Conservation (phyloP, 495 filamentous ascomycete genomes). For the Aspergillus wentii region DNA sequence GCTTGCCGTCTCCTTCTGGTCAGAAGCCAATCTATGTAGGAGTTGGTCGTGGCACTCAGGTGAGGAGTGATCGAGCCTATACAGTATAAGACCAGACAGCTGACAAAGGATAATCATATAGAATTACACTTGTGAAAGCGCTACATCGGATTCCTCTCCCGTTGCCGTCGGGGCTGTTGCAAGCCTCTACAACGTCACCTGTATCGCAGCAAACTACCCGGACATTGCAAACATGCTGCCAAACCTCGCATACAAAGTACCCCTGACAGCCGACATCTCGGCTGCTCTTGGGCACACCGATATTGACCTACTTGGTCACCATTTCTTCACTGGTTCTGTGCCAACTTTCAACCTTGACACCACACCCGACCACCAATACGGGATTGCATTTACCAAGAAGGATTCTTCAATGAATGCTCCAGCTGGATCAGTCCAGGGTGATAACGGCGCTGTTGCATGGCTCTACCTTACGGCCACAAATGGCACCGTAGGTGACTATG, state of each 20-base stretch:
- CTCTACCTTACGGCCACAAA: constrained; percentile 43
- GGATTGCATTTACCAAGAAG: constrained; percentile 60
- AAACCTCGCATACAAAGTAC: constrained; percentile 26
- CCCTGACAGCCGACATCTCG: constrained; percentile 34
- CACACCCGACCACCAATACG: constrained; percentile 44
- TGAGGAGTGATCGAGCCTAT: constrained; percentile 17
- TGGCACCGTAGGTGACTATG: constrained; percentile 56
- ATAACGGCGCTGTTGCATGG: constrained; percentile 58
- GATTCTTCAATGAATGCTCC: constrained; percentile 54
- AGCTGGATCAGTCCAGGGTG: constrained; percentile 44
- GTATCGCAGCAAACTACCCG: constrained; percentile 62
- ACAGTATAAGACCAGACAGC: constrained; percentile 1
- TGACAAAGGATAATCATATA: constrained; percentile 30
- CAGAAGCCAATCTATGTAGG: constrained; percentile 68
- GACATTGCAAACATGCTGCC: constrained; percentile 53
- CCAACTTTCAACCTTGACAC: constrained; percentile 79
- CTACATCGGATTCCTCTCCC: constrained; percentile 54
- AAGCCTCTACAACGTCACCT: constrained; percentile 82
- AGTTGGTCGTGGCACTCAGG: constrained; percentile 75
- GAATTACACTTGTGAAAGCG: constrained; percentile 81
- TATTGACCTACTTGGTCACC: constrained; percentile 64
- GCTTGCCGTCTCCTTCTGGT: constrained; percentile 55
- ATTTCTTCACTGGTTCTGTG: constrained; percentile 64
- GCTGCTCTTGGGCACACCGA: constrained; percentile 43
- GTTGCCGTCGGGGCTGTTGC: constrained; percentile 69